phyloP scores from a whole-genome alignment of 305 asterid species.

The Fraxinus paxiana region DNA sequence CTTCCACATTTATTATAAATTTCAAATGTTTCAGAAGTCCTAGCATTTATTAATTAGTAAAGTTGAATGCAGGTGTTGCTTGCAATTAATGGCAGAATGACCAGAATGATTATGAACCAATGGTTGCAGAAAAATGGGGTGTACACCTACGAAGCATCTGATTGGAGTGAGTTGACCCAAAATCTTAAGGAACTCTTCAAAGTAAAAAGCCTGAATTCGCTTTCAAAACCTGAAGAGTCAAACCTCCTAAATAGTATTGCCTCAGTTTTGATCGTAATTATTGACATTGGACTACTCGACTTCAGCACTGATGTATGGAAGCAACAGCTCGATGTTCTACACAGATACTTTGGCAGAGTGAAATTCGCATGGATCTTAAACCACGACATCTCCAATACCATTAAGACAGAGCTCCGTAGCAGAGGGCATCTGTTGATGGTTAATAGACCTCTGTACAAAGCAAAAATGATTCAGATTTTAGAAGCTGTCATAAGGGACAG shows the following conservation, averaged over 20 bases:
- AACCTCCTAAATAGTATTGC: slow-evolving; percentile 17
- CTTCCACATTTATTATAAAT: background rate
- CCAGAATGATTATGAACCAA: slow-evolving; percentile 43
- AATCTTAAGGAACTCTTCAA: slow-evolving; percentile 46
- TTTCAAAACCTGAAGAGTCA: slow-evolving; percentile 31
- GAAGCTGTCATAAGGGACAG: slow-evolving; percentile 51
- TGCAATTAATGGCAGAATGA: slow-evolving; percentile 74
- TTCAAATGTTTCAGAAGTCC: background rate
- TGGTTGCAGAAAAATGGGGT: slow-evolving; percentile 68
- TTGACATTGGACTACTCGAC: slow-evolving; percentile 72
- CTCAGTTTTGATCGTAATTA: slow-evolving; percentile 42
- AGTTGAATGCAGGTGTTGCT: slow-evolving; percentile 70
- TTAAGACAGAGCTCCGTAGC: slow-evolving; percentile 65
- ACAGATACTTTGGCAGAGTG: slow-evolving; percentile 42
- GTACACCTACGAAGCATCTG: slow-evolving; percentile 55
- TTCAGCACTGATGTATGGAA: slow-evolving; percentile 69
- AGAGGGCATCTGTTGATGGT: slow-evolving; percentile 70
- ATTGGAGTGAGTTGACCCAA: slow-evolving; percentile 74
- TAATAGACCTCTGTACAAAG: slow-evolving; percentile 70
- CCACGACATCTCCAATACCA: slow-evolving; percentile 56
- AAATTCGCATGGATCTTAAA: slow-evolving; percentile 74
- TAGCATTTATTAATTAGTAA: slow-evolving; percentile 18
- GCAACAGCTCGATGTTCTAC: slow-evolving; percentile 70
- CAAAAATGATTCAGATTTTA: slow-evolving; percentile 63
- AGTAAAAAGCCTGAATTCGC: slow-evolving; percentile 22